These are phyloP conservation scores for Metschnikowia henanensis DNA, from an alignment of 805 yeast species.

Conservation along the genomic window DNA sequence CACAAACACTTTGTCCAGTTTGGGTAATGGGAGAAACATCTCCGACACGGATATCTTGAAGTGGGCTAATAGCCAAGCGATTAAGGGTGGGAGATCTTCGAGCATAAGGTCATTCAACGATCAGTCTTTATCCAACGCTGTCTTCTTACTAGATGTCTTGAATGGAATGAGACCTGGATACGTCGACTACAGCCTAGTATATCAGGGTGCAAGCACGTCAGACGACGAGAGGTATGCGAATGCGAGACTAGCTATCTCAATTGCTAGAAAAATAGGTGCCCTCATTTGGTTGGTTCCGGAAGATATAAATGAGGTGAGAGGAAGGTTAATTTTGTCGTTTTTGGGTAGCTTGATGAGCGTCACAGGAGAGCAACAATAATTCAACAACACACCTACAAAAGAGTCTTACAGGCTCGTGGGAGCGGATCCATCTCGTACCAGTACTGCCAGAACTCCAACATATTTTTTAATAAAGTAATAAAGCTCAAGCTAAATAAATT, in stretches of 20 bases:
- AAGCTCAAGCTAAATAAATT: too few relatives aligned
- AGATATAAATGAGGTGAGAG: conserved; percentile 94
- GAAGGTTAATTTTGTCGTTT: conserved; percentile 89
- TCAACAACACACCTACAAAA: background rate
- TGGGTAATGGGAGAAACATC: conserved; percentile 69
- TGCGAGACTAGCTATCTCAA: conserved; percentile 95
- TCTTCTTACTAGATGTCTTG: conserved; percentile 83
- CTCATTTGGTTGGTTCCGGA: conserved; percentile 99
- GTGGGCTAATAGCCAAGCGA: conserved; percentile 90
- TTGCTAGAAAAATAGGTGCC: conserved; percentile 97
- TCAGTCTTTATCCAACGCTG: conserved; percentile 69
- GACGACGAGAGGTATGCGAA: conserved; percentile 91
- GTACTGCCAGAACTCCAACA: too few relatives aligned
- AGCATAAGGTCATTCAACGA: conserved; percentile 86
- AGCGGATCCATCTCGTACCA: too few relatives aligned
- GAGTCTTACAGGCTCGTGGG: too few relatives aligned
- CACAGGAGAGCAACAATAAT: conserved; percentile 13
- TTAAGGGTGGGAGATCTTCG: conserved; percentile 78
- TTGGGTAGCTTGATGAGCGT: conserved; percentile 88
- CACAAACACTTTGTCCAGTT: conserved; percentile 71
- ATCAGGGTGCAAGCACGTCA: conserved; percentile 58
- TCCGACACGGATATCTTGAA: conserved; percentile 82
- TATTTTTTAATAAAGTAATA: too few relatives aligned
- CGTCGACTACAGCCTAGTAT: conserved; percentile 92
- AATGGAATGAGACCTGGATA: conserved; percentile 97